A percentile compares a stretch with the other conserved stretches of the same genome.
Evolutionary conservation across 257 asterid species (phyloP).

Genomic region (Catharanthus roseus): DNA sequence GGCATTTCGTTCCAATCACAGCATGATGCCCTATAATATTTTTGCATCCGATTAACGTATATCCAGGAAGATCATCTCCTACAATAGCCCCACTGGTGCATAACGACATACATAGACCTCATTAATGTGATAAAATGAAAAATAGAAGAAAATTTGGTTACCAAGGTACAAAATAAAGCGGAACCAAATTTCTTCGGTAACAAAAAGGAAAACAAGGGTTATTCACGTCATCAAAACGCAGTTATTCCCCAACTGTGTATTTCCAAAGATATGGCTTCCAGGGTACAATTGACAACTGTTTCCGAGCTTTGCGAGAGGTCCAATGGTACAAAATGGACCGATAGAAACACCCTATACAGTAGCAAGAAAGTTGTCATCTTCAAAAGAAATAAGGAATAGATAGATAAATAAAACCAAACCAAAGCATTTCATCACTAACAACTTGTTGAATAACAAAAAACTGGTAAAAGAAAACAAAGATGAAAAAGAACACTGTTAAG

Average conservation of each 20-base stretch:
- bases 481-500: background rate
- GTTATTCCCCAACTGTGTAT: conserved; percentile 70
- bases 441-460: conserved; percentile 2
- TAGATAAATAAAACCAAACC: background rate
- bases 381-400: background rate
- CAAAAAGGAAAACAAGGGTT: conserved; percentile 3
- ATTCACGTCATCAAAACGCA: conserved; percentile 74
- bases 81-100: conserved; percentile 76
- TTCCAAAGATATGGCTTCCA: conserved; percentile 81
- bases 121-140: background rate
- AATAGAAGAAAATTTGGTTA: background rate
- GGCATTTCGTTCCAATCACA: conserved; percentile 84
- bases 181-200: background rate
- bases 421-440: background rate
- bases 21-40: conserved; percentile 85
- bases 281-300: conserved; percentile 60
- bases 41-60: conserved; percentile 66
- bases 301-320: conserved; percentile 75
- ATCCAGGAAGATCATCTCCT: conserved; percentile 93
- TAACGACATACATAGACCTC: background rate
- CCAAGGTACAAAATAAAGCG: background rate
- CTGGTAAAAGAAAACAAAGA: background rate
- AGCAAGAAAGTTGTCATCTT: conserved; percentile 16
- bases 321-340: conserved; percentile 88
- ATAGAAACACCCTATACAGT: conserved; percentile 66